A percentile compares a stretch with the other conserved stretches of the same genome.
These are phyloP conservation scores for Debaryomyces sp. DNA, from an alignment of 1,139 yeast species.

Conservation along the genomic window DNA sequence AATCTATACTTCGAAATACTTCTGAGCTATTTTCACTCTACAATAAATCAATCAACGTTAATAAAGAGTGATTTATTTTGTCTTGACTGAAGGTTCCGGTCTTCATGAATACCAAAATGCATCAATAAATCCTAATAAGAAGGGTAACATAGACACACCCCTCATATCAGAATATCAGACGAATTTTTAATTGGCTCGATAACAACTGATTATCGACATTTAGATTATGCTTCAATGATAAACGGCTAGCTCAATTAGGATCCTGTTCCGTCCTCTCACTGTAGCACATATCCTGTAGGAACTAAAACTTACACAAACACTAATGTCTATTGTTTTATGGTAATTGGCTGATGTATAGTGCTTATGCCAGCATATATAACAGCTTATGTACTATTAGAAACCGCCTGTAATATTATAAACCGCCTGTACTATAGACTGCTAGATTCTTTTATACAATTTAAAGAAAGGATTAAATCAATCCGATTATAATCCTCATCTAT, in stretches of 20 bases:
- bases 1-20: background rate
- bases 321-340: background rate
- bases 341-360: background rate
- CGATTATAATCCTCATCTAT: background rate
- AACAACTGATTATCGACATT: constrained; percentile 1
- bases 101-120: background rate
- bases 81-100: background rate
- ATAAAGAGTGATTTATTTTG: background rate
- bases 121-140: background rate
- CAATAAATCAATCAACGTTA: background rate
- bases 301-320: background rate
- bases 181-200: constrained; percentile 7
- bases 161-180: constrained; percentile 1
- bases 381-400: background rate
- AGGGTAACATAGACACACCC: background rate
- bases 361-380: background rate
- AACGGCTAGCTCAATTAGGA: background rate
- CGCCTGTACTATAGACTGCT: background rate
- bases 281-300: background rate
- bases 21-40: background rate
- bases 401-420: too few relatives aligned
- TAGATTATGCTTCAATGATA: constrained; percentile 1
- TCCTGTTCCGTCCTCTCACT: background rate
- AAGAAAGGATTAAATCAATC: background rate
- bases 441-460: background rate